phyloP scores from a whole-genome alignment of 768 basidiomycete species.

The Termitomyces sp. region DNA sequence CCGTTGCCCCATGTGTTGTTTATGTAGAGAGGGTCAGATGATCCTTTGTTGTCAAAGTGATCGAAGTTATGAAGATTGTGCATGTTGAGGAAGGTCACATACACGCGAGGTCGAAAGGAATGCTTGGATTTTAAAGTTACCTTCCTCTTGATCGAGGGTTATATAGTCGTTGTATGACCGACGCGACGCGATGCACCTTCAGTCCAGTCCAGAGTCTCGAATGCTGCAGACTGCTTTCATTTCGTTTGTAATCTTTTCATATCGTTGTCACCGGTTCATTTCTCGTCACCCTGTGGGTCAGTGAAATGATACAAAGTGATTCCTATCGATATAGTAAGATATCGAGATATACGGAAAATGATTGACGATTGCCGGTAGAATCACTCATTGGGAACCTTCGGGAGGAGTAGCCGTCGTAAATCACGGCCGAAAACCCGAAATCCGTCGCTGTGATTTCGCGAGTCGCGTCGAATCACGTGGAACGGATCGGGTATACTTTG shows the following conservation, averaged over 20 bases:
- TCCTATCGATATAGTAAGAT: not conserved
- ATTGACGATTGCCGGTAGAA: not conserved
- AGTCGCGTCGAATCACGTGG: slow-evolving; percentile 21
- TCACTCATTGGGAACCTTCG: not conserved
- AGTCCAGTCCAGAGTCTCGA: too few relatives aligned
- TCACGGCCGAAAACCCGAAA: not conserved
- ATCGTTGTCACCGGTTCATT: not conserved
- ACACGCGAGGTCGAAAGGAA: not conserved
- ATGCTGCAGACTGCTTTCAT: not conserved
- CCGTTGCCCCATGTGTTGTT: not conserved
- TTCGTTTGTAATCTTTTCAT: not conserved
- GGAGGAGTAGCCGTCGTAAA: not conserved
- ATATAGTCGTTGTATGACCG: too few relatives aligned
- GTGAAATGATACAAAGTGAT: not conserved
- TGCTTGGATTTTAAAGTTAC: too few relatives aligned
- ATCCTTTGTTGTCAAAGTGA: not conserved
- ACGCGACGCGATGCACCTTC: too few relatives aligned
- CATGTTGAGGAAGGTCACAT: not conserved
- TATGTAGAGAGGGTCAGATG: not conserved
- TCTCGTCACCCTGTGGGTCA: not conserved
- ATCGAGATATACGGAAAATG: not conserved
- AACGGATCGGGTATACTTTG: slow-evolving; percentile 1
- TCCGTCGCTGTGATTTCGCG: slow-evolving; percentile 4
- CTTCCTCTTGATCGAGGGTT: too few relatives aligned
- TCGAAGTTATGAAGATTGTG: too few relatives aligned